phyloP scores from a whole-genome alignment of 225 moss, liverwort and hornwort species.

The Straminergon stramineum region DNA sequence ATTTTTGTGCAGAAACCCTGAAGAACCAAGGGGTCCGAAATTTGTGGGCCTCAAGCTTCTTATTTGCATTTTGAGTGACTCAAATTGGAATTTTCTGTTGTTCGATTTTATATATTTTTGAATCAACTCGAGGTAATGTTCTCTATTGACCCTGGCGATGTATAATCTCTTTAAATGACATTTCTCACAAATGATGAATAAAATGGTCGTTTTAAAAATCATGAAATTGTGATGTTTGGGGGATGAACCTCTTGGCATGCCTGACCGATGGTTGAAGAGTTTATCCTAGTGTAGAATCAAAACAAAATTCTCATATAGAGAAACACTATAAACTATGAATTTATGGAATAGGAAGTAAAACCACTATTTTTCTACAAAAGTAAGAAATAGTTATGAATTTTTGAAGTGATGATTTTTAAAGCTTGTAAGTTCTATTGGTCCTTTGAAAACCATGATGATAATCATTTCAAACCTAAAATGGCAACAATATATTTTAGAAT shows the following conservation, averaged over 20 bases:
- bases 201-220: not conserved
- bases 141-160: not conserved
- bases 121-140: not conserved
- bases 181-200: not conserved
- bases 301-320: not conserved
- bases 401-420: not conserved
- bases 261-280: not conserved
- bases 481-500: not conserved
- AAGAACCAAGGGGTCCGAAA: not conserved
- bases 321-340: not conserved
- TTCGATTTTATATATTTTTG: not conserved
- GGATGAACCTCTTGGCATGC: not conserved
- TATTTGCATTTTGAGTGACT: not conserved
- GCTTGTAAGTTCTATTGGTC: not conserved
- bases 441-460: not conserved
- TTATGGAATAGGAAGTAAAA: not conserved
- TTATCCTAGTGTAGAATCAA: not conserved
- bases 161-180: not conserved
- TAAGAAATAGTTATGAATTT: not conserved
- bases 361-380: not conserved
- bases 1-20: not conserved
- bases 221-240: not conserved
- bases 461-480: not conserved
- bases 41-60: not conserved
- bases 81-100: too few species aligned